phyloP scores from a whole-genome alignment of 2,329 filamentous ascomycete genomes.

The Verticillium tricorpus region DNA sequence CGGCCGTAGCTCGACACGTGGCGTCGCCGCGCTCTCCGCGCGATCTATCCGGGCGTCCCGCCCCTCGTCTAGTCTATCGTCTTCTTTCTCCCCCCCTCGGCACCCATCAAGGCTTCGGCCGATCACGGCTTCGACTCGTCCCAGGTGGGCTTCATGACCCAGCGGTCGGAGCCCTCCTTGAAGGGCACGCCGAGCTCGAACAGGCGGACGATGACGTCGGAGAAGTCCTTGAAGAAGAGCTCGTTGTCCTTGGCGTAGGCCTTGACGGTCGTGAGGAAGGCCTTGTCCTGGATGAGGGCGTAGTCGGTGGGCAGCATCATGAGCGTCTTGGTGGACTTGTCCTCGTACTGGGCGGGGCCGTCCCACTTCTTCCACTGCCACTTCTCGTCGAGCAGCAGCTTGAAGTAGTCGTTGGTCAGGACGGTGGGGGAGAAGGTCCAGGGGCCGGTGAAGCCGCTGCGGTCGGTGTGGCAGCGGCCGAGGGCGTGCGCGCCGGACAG shows the following conservation, averaged over 20 bases:
- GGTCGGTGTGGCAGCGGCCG: slow-evolving; percentile 84
- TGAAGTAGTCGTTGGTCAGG: slow-evolving; percentile 93
- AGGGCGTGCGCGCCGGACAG: slow-evolving; percentile 81
- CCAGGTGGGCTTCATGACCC: slow-evolving; percentile 57
- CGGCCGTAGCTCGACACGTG: background rate
- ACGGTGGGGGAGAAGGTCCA: slow-evolving; percentile 92
- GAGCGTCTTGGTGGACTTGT: slow-evolving; percentile 77
- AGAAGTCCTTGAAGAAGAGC: slow-evolving; percentile 90
- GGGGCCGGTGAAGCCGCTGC: slow-evolving; percentile 81
- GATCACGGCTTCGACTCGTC: background rate
- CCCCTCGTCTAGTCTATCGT: background rate
- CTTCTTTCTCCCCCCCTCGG: slow-evolving; percentile 2
- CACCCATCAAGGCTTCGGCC: background rate
- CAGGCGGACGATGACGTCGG: slow-evolving; percentile 70
- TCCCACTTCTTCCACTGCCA: slow-evolving; percentile 91
- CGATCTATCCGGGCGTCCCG: background rate
- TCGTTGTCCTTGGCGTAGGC: slow-evolving; percentile 90
- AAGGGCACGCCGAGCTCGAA: slow-evolving; percentile 96
- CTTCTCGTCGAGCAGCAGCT: slow-evolving; percentile 83
- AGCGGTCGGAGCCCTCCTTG: slow-evolving; percentile 55
- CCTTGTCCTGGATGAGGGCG: slow-evolving; percentile 82
- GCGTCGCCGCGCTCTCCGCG: background rate
- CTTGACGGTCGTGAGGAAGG: slow-evolving; percentile 74
- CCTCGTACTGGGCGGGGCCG: slow-evolving; percentile 81
- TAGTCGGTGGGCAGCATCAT: slow-evolving; percentile 98